phyloP scores from a whole-genome alignment of 1,284 basidiomycete genomes.

The Trichosporon inkin region DNA sequence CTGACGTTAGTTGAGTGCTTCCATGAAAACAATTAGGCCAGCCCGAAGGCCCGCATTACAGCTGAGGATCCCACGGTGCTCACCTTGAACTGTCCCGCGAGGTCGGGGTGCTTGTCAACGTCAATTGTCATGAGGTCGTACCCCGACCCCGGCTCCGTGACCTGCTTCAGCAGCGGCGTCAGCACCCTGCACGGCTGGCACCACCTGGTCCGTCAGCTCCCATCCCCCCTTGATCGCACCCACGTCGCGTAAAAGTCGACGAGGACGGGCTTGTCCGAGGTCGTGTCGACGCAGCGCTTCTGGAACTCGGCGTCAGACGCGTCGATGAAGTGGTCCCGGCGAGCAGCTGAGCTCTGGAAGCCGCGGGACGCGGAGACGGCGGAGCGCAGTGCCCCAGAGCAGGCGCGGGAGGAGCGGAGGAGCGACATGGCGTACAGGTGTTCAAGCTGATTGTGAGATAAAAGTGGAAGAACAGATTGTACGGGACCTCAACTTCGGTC shows the following conservation, averaged over 20 bases:
- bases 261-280: constrained; percentile 37
- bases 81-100: constrained; percentile 48
- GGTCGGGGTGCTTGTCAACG: constrained; percentile 44
- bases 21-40: neutral
- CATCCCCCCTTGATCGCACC: constrained; percentile 14
- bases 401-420: constrained; percentile 18
- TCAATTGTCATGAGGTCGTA: constrained; percentile 47
- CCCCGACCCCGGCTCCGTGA: constrained; percentile 36
- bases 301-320: constrained; percentile 32
- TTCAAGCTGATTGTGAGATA: neutral
- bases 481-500: too few species aligned
- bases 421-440: constrained; percentile 14
- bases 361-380: neutral
- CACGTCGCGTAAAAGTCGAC: constrained; percentile 50
- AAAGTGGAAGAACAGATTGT: neutral
- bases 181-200: constrained; percentile 50
- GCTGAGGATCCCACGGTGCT: constrained; percentile 9
- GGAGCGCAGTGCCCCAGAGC: neutral
- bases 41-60: too few species aligned
- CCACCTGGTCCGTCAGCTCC: constrained; percentile 34
- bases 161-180: constrained; percentile 42
- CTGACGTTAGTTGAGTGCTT: constrained; percentile 21
- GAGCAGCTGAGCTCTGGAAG: constrained; percentile 25
- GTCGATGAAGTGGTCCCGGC: constrained; percentile 37
- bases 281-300: constrained; percentile 25